A percentile compares a stretch with the other conserved stretches of the same genome.
Conservation (phyloP, 495 filamentous ascomycete species). For the Hypoxylon fragiforme region DNA sequence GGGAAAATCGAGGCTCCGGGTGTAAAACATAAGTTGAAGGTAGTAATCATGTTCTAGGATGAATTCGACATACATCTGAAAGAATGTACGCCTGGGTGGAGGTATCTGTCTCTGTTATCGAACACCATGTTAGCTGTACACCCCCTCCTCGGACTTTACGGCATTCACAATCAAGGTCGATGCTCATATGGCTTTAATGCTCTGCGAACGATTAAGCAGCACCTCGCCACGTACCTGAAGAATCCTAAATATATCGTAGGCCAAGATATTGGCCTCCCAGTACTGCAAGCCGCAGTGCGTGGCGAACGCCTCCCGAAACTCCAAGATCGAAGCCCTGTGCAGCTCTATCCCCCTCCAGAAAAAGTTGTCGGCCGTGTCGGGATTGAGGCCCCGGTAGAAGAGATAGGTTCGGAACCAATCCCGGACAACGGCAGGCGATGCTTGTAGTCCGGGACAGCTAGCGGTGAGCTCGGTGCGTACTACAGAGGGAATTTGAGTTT, state of each 20-base stretch:
- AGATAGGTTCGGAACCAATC: conserved; percentile 10
- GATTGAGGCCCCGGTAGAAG: conserved; percentile 2
- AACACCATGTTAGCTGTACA: background rate
- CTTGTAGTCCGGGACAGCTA: conserved; percentile 1
- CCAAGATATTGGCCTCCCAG: conserved; percentile 12
- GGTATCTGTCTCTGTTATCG: background rate
- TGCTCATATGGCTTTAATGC: too few relatives aligned
- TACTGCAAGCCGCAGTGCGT: conserved; percentile 3
- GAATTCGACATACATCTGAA: conserved; percentile 1
- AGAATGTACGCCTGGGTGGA: conserved; percentile 1
- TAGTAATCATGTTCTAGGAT: background rate
- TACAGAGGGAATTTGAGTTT: background rate
- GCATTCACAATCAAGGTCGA: too few relatives aligned
- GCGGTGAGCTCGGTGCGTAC: background rate
- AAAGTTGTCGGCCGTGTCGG: background rate
- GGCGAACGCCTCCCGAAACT: conserved; percentile 3
- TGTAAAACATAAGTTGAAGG: background rate
- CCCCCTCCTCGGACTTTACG: too few relatives aligned
- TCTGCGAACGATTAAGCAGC: too few relatives aligned
- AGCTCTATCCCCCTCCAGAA: conserved; percentile 15
- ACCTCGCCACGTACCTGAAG: conserved; percentile 5
- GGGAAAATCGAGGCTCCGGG: background rate
- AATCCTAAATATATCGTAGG: conserved; percentile 5
- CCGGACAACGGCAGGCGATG: conserved; percentile 1
- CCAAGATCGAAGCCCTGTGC: background rate